Base-by-base conservation (phyloP, 1,284 basidiomycete species). In the Mycocalia duriaeana region DNA sequence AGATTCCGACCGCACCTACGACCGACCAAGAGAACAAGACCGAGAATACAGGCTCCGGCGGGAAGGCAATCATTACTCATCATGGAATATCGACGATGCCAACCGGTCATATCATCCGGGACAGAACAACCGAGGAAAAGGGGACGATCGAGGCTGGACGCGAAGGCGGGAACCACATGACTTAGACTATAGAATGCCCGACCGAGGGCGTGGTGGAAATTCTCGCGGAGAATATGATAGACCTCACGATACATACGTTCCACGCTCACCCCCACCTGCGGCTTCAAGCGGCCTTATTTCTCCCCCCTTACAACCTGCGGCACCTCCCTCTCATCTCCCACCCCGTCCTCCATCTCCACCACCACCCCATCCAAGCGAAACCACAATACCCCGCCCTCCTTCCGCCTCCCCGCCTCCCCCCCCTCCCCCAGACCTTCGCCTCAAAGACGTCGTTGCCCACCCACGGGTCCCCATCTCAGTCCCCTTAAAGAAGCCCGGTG, bases 361-460 rank as follows among this genome's bases (percentile, higher is more conserved):
- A 18, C 53, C 54, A 13, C 23, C 45, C 36, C n/a, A 50, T 51
- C n/a, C 45, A 41, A 13, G 9, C 22, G 42, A 43, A 23, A n/a
- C n/a, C n/a, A n/a, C n/a, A n/a, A n/a, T n/a, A n/a, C 48, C 53
- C 18, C 52, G 50, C 34, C 38, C 52, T 8, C 49, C 68, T 11
- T 59, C 68, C 0, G 64, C 63, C 1, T 57, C 65, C 1, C 74
- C 75, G 0, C 75, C 77, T 1, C 71, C 73, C 11, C 66, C 70
- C 9, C 70, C 73, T 9, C 70, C 72, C n/a, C 66, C 68, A 2
- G 69, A 71, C 45, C 55, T 57, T 18, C 68, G 68, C 25, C 52
- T 71, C 19, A 38, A 47, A 45, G 68, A 66, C 48, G 58, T 67
- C 25, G 57, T 53, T 5, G 19, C 19, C 1, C 73, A 76, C 51